phyloP scores from a whole-genome alignment of 2,329 filamentous ascomycete species.

The Emericellopsis atlantica region DNA sequence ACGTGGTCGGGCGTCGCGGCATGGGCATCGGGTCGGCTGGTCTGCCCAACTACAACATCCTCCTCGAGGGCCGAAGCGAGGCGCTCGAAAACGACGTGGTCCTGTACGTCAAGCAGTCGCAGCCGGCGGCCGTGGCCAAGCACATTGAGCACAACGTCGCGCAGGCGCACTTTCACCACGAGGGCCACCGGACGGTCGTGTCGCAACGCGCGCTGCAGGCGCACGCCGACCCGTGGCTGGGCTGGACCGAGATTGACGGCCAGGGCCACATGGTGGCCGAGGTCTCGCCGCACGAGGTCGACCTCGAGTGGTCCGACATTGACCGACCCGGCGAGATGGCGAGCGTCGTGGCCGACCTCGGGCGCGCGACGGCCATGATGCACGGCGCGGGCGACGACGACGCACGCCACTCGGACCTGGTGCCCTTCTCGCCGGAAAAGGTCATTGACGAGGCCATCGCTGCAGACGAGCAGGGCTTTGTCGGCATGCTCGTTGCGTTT shows the following conservation, averaged over 20 bases:
- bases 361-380: conserved; percentile 2
- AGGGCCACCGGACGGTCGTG: conserved; percentile 1
- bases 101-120: conserved; percentile 2
- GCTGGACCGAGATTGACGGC: conserved; percentile 2
- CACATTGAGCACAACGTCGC: background rate
- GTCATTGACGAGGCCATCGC: conserved; percentile 2
- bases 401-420: conserved; percentile 1
- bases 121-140: background rate
- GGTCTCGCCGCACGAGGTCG: conserved; percentile 1
- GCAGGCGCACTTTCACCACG: conserved; percentile 1
- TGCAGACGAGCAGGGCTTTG: background rate
- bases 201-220: conserved; percentile 1
- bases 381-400: conserved; percentile 2
- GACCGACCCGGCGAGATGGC: conserved; percentile 1
- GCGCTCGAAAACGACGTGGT: conserved; percentile 3
- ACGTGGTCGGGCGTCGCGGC: conserved; percentile 1
- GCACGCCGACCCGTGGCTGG: conserved; percentile 2
- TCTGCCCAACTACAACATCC: conserved; percentile 1
- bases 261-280: conserved; percentile 1
- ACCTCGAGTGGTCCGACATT: conserved; percentile 1
- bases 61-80: conserved; percentile 2
- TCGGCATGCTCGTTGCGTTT: background rate
- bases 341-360: background rate
- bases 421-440: conserved; percentile 1
- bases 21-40: conserved; percentile 2